These are phyloP conservation scores for Aegilops bicornis DNA, from an alignment of 176 grass and related monocot genomes.

Conservation along the genomic window DNA sequence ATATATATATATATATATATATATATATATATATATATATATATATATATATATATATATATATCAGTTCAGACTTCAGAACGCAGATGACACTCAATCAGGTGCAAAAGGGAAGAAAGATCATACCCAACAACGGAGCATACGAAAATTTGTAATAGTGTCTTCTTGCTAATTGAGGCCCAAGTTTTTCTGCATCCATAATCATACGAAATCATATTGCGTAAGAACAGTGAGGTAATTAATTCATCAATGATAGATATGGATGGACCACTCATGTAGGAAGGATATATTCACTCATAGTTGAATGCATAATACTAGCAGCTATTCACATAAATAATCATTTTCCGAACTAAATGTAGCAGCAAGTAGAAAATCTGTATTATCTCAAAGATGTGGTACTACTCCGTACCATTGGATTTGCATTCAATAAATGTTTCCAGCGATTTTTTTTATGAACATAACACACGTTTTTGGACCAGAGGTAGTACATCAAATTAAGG, in stretches of 20 bases:
- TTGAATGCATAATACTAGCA: neutral
- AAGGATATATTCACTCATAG: neutral
- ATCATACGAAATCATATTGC: neutral
- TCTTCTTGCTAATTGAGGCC: conserved; percentile 33
- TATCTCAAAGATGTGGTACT: no score
- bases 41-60: no score
- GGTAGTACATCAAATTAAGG: no score
- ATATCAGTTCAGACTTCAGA: neutral
- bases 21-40: no score
- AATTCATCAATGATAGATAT: neutral
- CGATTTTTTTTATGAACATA: no score
- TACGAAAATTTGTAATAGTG: conserved; percentile 40
- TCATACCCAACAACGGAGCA: conserved; percentile 51
- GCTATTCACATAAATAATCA: neutral
- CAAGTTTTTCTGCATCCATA: conserved; percentile 41
- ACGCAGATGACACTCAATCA: neutral
- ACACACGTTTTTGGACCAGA: no score
- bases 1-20: no score
- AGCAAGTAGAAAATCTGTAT: no score
- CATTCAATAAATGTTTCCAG: no score
- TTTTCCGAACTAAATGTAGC: neutral
- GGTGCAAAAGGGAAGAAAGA: neutral
- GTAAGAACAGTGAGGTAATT: neutral
- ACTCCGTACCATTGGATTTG: no score
- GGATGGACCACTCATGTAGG: neutral